Percentiles rank a stretch among this genome's conserved stretches.
Evolutionary conservation across 768 basidiomycete species (phyloP).

Genomic region (Calvatia gigantea): DNA sequence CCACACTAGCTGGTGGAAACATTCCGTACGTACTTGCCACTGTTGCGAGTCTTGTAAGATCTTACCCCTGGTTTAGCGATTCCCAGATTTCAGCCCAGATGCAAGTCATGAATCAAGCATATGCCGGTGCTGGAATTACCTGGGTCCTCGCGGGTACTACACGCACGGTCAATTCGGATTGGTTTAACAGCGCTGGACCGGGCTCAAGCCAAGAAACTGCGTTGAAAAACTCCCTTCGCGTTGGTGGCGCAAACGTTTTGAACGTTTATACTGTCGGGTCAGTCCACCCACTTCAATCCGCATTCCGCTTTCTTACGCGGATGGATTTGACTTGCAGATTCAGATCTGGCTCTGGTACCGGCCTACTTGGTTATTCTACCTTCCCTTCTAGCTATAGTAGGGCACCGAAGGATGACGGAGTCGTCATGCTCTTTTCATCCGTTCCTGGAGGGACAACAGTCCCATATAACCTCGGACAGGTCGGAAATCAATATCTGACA

Average conservation of each 20-base stretch:
- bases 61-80: constrained; percentile 14
- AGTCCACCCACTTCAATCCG: constrained; percentile 6
- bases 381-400: constrained; percentile 32
- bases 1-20: constrained; percentile 13
- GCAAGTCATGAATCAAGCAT: constrained; percentile 36
- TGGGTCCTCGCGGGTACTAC: constrained; percentile 30
- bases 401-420: constrained; percentile 35
- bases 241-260: constrained; percentile 31
- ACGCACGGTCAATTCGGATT: constrained; percentile 32
- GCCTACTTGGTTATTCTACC: constrained; percentile 41
- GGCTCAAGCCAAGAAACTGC: constrained; percentile 32
- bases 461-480: constrained; percentile 29
- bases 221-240: constrained; percentile 35
- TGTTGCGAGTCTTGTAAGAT: background rate
- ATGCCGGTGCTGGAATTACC: constrained; percentile 27
- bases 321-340: constrained; percentile 20
- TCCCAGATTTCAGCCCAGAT: constrained; percentile 33
- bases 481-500: too few relatives aligned
- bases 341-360: constrained; percentile 23
- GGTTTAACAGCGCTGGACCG: constrained; percentile 36
- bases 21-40: constrained; percentile 3
- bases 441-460: constrained; percentile 29
- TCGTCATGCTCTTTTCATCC: constrained; percentile 27
- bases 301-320: background rate
- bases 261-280: constrained; percentile 41